phyloP scores from a whole-genome alignment of 176 grass and related monocot genomes.

The Musa beccarii region DNA sequence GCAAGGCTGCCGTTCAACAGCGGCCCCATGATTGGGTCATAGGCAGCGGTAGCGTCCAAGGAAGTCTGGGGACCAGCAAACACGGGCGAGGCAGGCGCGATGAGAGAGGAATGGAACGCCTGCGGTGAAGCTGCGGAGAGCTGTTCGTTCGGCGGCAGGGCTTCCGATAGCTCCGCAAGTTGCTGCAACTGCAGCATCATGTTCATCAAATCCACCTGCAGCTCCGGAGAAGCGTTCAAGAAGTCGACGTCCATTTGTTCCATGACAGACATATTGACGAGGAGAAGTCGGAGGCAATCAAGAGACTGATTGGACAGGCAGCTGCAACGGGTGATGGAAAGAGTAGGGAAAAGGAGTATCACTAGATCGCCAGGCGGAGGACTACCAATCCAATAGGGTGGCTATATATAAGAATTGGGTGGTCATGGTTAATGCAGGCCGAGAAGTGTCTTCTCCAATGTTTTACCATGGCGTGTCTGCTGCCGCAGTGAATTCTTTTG shows the following conservation, averaged over 20 bases:
- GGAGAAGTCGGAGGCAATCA: neutral
- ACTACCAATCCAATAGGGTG: too few species aligned
- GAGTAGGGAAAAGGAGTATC: too few species aligned
- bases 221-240: conserved; percentile 51
- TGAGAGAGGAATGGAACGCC: conserved; percentile 7
- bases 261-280: neutral
- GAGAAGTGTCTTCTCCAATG: too few species aligned
- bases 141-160: conserved; percentile 3
- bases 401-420: too few species aligned
- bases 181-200: conserved; percentile 75
- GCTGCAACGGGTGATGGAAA: too few species aligned
- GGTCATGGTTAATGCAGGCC: too few species aligned
- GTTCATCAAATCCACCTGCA: conserved; percentile 76
- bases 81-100: neutral
- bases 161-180: conserved; percentile 25
- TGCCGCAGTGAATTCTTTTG: too few species aligned
- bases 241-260: conserved; percentile 54
- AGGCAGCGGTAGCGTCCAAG: neutral
- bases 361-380: too few species aligned
- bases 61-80: too few species aligned
- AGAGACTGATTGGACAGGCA: neutral
- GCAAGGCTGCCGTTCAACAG: too few species aligned
- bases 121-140: conserved; percentile 17
- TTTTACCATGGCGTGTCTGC: too few species aligned
- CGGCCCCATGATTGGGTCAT: neutral